Evolutionary conservation across 306 rosid species (phyloP), one percentile per base, ranked within the genome.

Genomic region (Lotus japonicus): DNA sequence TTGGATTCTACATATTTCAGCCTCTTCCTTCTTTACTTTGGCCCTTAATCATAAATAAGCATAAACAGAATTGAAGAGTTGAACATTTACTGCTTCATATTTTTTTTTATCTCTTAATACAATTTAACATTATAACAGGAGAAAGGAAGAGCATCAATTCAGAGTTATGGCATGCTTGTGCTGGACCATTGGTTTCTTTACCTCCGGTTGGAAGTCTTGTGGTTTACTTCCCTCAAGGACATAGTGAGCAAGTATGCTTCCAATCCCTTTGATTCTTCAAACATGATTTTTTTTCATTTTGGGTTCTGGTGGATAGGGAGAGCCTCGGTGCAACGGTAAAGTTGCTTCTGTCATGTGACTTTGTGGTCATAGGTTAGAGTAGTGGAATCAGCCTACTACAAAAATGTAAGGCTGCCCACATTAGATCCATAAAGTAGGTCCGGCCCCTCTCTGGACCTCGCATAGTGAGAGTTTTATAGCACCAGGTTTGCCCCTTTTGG

Each of bases 91-190:
- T 52, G 50, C 28, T 50, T 50, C 31, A 58, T 67, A 52, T 21
- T 19, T 53, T 19, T 53, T n/a, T 68, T 9, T 4, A 26, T 46
- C 17, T 67, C 61, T 54, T 23, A 2, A 26, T 42, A 57, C 38
- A 51, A 70, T 67, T 58, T 68, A 64, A 49, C n/a, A 49, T 84
- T 41, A 16, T 61, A 42, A 50, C 82, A 86, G 98, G 94, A 44
- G 97, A 92, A 80, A 80, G 83, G 76, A 92, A 89, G 86, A 50
- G 65, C 61, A 92, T 92, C 28, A 92, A 92, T 84, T 89, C 98
- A 57, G 98, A 92, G 86, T 77, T 92, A 77, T 92, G 98, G 98
- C 98, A 92, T 84, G 97, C 97, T 61, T 92, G 98, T 80, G 98
- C 98, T 16, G 98, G 98, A 68, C 98, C 97, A 1, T 82, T 92